A percentile compares a stretch with the other conserved stretches of the same genome.
phyloP scores from a whole-genome alignment of 2,329 filamentous ascomycete species.

The Colletotrichum magnum region DNA sequence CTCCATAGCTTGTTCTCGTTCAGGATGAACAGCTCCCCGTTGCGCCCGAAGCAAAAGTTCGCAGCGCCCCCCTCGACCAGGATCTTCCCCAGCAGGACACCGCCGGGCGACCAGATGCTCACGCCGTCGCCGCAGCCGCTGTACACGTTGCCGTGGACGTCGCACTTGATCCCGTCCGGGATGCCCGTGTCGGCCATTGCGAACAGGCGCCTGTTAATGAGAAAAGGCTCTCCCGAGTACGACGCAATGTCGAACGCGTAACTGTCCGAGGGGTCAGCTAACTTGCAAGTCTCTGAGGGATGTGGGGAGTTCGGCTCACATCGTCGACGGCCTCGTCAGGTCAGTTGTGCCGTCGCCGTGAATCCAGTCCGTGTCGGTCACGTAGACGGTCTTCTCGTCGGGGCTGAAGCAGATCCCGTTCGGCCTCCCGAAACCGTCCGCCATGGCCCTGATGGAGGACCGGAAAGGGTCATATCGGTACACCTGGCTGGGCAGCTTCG shows the following conservation, averaged over 20 bases:
- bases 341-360: slow-evolving; percentile 51
- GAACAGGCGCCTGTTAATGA: slow-evolving; percentile 63
- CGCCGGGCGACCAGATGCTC: slow-evolving; percentile 62
- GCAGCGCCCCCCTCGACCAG: slow-evolving; percentile 57
- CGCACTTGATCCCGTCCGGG: slow-evolving; percentile 64
- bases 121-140: slow-evolving; percentile 64
- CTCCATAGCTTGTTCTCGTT: slow-evolving; percentile 62
- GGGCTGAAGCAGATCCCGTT: slow-evolving; percentile 63
- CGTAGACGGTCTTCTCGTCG: slow-evolving; percentile 58
- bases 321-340: slow-evolving; percentile 31
- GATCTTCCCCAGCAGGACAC: slow-evolving; percentile 61
- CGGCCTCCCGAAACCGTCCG: slow-evolving; percentile 62
- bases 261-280: slow-evolving; percentile 45
- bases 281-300: not conserved
- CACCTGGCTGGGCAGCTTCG: slow-evolving; percentile 61
- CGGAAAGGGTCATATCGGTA: slow-evolving; percentile 60
- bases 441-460: slow-evolving; percentile 58
- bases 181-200: slow-evolving; percentile 62
- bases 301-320: slow-evolving; percentile 39
- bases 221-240: slow-evolving; percentile 49
- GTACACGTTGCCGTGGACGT: slow-evolving; percentile 63
- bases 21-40: slow-evolving; percentile 60
- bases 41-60: slow-evolving; percentile 63
- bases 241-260: slow-evolving; percentile 53
- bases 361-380: slow-evolving; percentile 58